A percentile compares a stretch with the other conserved stretches of the same genome.
These are phyloP conservation scores for Xylariaceae sp. DNA, from an alignment of 2,329 filamentous ascomycete genomes.

Conservation along the genomic window DNA sequence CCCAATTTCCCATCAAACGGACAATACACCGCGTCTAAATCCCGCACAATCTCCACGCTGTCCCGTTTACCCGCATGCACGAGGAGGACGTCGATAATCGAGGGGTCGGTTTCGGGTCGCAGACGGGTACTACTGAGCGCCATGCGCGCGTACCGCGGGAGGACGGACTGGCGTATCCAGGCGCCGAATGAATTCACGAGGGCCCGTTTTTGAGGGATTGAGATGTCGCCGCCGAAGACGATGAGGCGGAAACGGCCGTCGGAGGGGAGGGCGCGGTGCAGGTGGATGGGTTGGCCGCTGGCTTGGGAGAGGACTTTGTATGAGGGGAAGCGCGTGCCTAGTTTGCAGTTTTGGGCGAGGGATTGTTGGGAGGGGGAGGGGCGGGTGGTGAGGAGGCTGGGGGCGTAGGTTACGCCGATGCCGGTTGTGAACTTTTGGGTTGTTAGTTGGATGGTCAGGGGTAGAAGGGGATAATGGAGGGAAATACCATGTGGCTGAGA, in stretches of 20 bases:
- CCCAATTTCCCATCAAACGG: slow-evolving; percentile 43
- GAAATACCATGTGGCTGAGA: slow-evolving; percentile 24
- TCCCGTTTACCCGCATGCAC: slow-evolving; percentile 51
- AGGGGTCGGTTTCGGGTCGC: slow-evolving; percentile 35
- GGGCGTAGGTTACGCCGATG: slow-evolving; percentile 51
- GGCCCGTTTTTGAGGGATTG: slow-evolving; percentile 30
- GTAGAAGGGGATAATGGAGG: neutral
- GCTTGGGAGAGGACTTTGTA: slow-evolving; percentile 56
- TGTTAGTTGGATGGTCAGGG: neutral
- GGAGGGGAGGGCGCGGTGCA: slow-evolving; percentile 51
- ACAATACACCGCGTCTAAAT: slow-evolving; percentile 46
- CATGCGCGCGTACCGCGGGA: slow-evolving; percentile 35
- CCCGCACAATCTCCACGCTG: slow-evolving; percentile 43
- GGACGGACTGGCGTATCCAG: slow-evolving; percentile 37
- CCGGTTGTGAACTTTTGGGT: slow-evolving; percentile 17
- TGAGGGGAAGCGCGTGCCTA: slow-evolving; percentile 55
- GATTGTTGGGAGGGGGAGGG: slow-evolving; percentile 9
- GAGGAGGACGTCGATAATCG: slow-evolving; percentile 54
- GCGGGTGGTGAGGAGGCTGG: slow-evolving; percentile 53
- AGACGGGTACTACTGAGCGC: slow-evolving; percentile 19
- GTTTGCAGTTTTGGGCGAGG: slow-evolving; percentile 41
- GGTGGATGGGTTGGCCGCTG: slow-evolving; percentile 51
- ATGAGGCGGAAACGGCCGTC: slow-evolving; percentile 56
- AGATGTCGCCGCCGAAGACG: slow-evolving; percentile 57
- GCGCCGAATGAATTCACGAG: slow-evolving; percentile 41